Base-by-base conservation (phyloP, 2,329 filamentous ascomycete genomes). In the Talaromyces sp. region DNA sequence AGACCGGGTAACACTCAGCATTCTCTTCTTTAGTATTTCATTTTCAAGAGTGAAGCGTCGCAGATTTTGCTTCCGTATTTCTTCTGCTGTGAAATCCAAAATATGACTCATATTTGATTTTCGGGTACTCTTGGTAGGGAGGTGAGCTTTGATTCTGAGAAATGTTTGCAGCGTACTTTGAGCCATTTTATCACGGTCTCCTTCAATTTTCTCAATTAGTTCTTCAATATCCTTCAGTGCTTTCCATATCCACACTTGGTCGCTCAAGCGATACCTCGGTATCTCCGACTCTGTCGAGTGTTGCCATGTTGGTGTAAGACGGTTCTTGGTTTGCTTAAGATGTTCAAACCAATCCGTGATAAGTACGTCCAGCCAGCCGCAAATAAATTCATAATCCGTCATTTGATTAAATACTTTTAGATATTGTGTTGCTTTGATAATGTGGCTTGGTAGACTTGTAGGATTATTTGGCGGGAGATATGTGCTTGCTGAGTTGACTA, bases 211-310 rank as follows among this genome's bases (percentile, higher is more conserved):
- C 27, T 56, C 12, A 51, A 63, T 64, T 27, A 65, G 19, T 12
- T 64, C 51, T 43, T 65, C 55, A 21, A 65, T 59, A 14, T 54
- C 51, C 12, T 58, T 35, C 29, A 64, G 46, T 7, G 62, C 62
- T 54, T 59, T 65, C 63, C 63, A 65, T n/a, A 65, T 65, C 63
- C 63, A 65, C 2, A 62, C 58, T 38, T 65, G 63, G 41, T 65
- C 62, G 12, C 63, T 64, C 1, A 65, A 53, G 26, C 63, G 63
- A 57, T 65, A 65, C n/a, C 46, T 24, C 6, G 62, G 60, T 27
- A 65, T 62, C 21, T 65, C 63, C 19, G 58, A 61, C 26, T 55
- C 58, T 12, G 41, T 29, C 50, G 54, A 53, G 41, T 65, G 62
- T 32, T 64, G 58, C 64, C 64, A 65, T 8, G 62, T 65, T 12